Conservation (phyloP, 345 rosid species). For the Corymbia maculata region DNA sequence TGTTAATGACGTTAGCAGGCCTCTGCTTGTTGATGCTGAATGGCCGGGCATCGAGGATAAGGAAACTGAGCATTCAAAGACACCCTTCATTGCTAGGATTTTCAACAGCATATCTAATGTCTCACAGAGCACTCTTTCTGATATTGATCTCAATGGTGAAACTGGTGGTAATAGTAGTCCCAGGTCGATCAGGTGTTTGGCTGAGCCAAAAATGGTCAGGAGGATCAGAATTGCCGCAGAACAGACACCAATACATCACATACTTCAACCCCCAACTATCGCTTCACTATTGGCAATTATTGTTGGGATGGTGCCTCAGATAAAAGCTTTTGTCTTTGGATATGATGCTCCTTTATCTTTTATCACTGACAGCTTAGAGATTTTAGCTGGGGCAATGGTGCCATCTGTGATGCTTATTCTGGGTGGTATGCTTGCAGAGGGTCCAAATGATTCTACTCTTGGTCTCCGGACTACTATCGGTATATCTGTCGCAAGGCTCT, state of each 20-base stretch:
- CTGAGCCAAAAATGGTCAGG: constrained; percentile 86
- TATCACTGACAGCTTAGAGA: constrained; percentile 74
- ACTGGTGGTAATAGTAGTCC: constrained; percentile 36
- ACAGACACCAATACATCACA: constrained; percentile 81
- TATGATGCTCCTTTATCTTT: constrained; percentile 77
- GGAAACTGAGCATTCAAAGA: constrained; percentile 76
- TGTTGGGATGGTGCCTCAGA: constrained; percentile 71
- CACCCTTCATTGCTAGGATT: constrained; percentile 68
- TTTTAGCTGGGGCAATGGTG: constrained; percentile 81
- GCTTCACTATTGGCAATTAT: constrained; percentile 79
- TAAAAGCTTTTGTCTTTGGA: constrained; percentile 60
- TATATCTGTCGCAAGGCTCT: constrained; percentile 61
- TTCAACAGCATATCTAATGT: constrained; percentile 41
- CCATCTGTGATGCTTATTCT: constrained; percentile 97
- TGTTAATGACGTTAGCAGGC: constrained; percentile 37
- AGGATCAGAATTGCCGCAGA: constrained; percentile 83
- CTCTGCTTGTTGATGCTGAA: constrained; percentile 85
- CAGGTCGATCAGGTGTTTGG: constrained; percentile 57
- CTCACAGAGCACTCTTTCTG: constrained; percentile 46
- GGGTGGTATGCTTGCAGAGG: constrained; percentile 93
- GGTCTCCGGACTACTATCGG: constrained; percentile 79
- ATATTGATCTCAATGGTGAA: constrained; percentile 37
- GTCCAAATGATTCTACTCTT: constrained; percentile 75
- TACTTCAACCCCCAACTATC: constrained; percentile 87
- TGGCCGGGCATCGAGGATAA: constrained; percentile 97